These are phyloP conservation scores for Antarctomyces pellizariae DNA, from an alignment of 495 filamentous ascomycete species.

Conservation along the genomic window DNA sequence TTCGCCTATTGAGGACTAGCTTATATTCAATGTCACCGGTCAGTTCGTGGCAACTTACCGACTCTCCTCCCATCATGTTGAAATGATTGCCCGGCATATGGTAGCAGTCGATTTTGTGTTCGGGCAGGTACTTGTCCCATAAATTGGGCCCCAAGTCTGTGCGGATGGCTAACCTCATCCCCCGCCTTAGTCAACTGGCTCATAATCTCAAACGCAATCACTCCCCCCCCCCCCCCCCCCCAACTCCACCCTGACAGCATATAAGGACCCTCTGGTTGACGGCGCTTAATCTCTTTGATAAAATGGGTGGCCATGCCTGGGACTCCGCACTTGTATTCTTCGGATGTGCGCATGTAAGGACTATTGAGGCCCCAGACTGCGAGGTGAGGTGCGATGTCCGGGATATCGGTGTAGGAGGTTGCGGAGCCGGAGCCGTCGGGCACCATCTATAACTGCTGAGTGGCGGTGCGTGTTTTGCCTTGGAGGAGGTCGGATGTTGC, in stretches of 20 bases:
- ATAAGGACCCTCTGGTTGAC: conserved; percentile 44
- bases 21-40: not conserved
- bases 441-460: conserved; percentile 43
- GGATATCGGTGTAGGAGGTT: conserved; percentile 34
- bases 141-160: conserved; percentile 55
- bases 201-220: conserved; percentile 67
- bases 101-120: conserved; percentile 32
- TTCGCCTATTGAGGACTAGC: conserved; percentile 14
- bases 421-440: conserved; percentile 58
- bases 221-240: conserved; percentile 70
- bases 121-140: conserved; percentile 48
- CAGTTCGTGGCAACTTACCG: conserved; percentile 20
- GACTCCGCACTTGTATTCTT: conserved; percentile 30
- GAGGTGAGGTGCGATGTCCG: conserved; percentile 22
- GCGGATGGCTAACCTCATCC: conserved; percentile 48
- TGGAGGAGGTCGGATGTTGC: conserved; percentile 33
- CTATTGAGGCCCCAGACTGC: conserved; percentile 42
- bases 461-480: conserved; percentile 34
- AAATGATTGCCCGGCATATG: conserved; percentile 50
- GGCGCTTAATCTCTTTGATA: conserved; percentile 34
- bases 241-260: conserved; percentile 60
- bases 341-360: conserved; percentile 33
- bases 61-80: conserved; percentile 40
- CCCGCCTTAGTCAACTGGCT: conserved; percentile 43
- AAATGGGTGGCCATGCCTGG: conserved; percentile 31